Evolutionary conservation across 2,329 filamentous ascomycete genomes (phyloP), one percentile per base, ranked within the genome.

Genomic region (Stagonosporopsis cucurbitacearum): DNA sequence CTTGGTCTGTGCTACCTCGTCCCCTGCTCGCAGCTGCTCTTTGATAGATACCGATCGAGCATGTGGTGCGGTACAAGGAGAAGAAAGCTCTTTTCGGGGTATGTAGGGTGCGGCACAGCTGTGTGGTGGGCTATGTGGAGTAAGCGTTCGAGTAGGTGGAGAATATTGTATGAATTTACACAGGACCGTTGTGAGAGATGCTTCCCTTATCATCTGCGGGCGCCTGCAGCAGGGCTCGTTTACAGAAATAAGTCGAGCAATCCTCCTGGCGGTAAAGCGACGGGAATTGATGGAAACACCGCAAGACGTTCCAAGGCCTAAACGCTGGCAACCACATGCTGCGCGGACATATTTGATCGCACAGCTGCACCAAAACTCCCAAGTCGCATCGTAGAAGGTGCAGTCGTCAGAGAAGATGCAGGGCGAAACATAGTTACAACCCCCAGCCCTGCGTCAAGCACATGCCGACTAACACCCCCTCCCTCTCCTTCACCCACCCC

Each of bases 401-500:
- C 13, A 23, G 42, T 36, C 22, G 22, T n/a, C n/a, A 50, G 23
- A 43, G 30, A 50, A 50, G 47, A 39, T 50, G 22, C 30, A 17
- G 36, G 28, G 33, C 33, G 37, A 25, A 28, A 11, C 2, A 26
- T 28, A 49, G n/a, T 35, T 32, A 25, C 39, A 28, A n/a, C 17
- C 46, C 25, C 25, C 2, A 26, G 25, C 47, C 47, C 30, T 32
- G 30, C 30, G 30, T 32, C 41, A 39, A 20, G 28, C 30, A 17
- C 28, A 22, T 51, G 32, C 30, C 44, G 48, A 51, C 48, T 51
- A 51, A 51, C 47, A 9, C 7, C 7, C n/a, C 17, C 30, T 33
- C 26, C n/a, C 5, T 20, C 26, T 1, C 19, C 22, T 26, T 3
- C 30, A 40, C 8, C 17, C 1, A 17, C 11, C 19, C 32, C 20